phyloP scores from a whole-genome alignment of 2,329 filamentous ascomycete species.

The Endoconidiophora laricicola region DNA sequence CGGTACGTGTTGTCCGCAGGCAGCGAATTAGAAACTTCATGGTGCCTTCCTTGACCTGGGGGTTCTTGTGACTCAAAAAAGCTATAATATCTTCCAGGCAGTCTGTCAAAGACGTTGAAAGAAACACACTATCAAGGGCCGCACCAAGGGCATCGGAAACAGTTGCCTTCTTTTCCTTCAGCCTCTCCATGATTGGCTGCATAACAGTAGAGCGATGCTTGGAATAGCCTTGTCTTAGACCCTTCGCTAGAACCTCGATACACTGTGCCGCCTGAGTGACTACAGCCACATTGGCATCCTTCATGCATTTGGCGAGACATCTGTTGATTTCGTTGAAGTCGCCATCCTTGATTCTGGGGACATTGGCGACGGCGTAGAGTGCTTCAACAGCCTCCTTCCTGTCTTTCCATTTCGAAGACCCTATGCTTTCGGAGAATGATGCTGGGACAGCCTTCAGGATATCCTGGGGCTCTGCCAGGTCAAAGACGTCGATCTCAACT shows the following conservation, averaged over 20 bases:
- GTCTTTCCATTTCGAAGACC: slow-evolving; percentile 95
- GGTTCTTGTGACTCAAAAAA: slow-evolving; percentile 85
- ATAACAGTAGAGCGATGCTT: slow-evolving; percentile 72
- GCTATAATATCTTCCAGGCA: slow-evolving; percentile 82
- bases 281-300: slow-evolving; percentile 92
- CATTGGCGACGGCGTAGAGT: slow-evolving; percentile 58
- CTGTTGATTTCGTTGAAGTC: slow-evolving; percentile 73
- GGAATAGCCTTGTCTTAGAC: slow-evolving; percentile 57
- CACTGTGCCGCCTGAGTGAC: slow-evolving; percentile 88
- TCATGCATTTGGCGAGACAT: slow-evolving; percentile 88
- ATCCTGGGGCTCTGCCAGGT: slow-evolving; percentile 75
- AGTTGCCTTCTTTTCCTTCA: slow-evolving; percentile 91
- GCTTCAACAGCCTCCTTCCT: slow-evolving; percentile 86
- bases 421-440: slow-evolving; percentile 67
- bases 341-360: slow-evolving; percentile 81
- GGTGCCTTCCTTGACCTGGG: slow-evolving; percentile 90
- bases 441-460: slow-evolving; percentile 65
- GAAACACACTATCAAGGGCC: slow-evolving; percentile 57
- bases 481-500: slow-evolving; percentile 62
- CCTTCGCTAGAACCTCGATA: slow-evolving; percentile 76
- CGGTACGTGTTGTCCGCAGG: slow-evolving; percentile 64
- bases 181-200: slow-evolving; percentile 78
- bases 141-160: slow-evolving; percentile 78
- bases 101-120: slow-evolving; percentile 56
- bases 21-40: slow-evolving; percentile 86